Evolutionary conservation across 1,139 yeast genomes (phyloP), one percentile per base, ranked within the genome.

Genomic region (Nematodospora anomalae): DNA sequence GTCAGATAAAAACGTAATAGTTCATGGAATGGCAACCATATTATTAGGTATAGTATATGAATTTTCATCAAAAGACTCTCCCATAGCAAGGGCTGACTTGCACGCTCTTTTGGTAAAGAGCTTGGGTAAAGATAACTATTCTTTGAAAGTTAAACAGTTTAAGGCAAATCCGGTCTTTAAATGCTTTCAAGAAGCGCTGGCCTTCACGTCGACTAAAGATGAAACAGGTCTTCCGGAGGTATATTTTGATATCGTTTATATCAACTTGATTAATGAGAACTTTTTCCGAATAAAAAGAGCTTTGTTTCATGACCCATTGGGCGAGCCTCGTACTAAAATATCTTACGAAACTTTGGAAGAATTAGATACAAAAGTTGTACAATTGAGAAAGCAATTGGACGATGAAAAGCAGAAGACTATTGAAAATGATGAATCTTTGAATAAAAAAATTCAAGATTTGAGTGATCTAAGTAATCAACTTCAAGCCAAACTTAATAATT

Each of bases 221-320:
- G 82, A 79, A 3, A 80, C 95, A 1, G 98, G 98, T 1, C 68
- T 90, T 26, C 98, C 97, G 0, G 78, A 80, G 40, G 87, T 90
- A 1, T 88, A 75, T 49, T 83, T 92, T 52, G 84, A 82, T 45
- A 53, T 74, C 0, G 62, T 71, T 3, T 88, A 87, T 52, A 81
- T 87, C 3, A 66, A 67, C 4, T 62, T 88, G 38, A 62, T 92
- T 34, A 83, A 80, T 46, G 94, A 83, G 6, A 85, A 87, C 50
- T 79, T 75, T 46, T 63, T 76, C 12, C 69, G 96, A 37, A 78
- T 92, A 25, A 76, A 75, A 42, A 74, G 81, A 34, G 82, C 96
- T 0, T 64, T 92, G 28, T 80, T 80, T 35, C 84, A 81, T 47
- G 88, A 80, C 50, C 96, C 97, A 0, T 64, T 70, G 6, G 58